phyloP scores from a whole-genome alignment of 352 stramenopile species.

The Globisporangium parvum region DNA sequence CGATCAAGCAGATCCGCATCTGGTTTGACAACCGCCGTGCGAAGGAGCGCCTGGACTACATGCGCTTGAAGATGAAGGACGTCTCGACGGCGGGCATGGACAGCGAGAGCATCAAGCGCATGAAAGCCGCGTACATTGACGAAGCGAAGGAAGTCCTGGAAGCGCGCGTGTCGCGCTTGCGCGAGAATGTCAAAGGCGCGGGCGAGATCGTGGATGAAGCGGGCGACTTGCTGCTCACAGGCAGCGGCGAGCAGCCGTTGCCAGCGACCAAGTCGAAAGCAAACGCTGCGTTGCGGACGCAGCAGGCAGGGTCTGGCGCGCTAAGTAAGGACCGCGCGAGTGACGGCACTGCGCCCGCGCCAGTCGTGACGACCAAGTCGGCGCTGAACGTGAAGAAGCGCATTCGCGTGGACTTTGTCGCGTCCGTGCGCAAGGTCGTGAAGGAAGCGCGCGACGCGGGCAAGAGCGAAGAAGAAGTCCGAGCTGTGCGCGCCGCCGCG shows the following conservation, averaged over 20 bases:
- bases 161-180: conserved; percentile 69
- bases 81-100: conserved; percentile 82
- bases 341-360: background rate
- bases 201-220: conserved; percentile 78
- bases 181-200: conserved; percentile 64
- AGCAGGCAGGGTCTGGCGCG: too few relatives aligned
- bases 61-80: conserved; percentile 88
- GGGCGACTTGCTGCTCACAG: conserved; percentile 57
- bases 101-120: conserved; percentile 78
- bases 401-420: conserved; percentile 83
- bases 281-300: conserved; percentile 10
- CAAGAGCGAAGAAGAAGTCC: conserved; percentile 76
- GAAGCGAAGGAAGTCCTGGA: conserved; percentile 86
- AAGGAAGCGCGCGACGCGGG: conserved; percentile 71
- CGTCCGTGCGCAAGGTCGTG: conserved; percentile 73
- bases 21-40: conserved; percentile 86
- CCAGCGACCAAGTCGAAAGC: conserved; percentile 31
- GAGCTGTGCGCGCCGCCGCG: conserved; percentile 50
- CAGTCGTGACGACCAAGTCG: conserved; percentile 9
- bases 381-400: conserved; percentile 59
- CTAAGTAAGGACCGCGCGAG: conserved; percentile 18
- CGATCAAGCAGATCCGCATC: conserved; percentile 84
- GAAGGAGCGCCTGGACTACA: conserved; percentile 84
- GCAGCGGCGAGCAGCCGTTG: conserved; percentile 31
- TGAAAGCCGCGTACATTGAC: conserved; percentile 86